These are phyloP conservation scores for Cryptococcus floricola DNA, from an alignment of 1,284 basidiomycete genomes.

Conservation along the genomic window DNA sequence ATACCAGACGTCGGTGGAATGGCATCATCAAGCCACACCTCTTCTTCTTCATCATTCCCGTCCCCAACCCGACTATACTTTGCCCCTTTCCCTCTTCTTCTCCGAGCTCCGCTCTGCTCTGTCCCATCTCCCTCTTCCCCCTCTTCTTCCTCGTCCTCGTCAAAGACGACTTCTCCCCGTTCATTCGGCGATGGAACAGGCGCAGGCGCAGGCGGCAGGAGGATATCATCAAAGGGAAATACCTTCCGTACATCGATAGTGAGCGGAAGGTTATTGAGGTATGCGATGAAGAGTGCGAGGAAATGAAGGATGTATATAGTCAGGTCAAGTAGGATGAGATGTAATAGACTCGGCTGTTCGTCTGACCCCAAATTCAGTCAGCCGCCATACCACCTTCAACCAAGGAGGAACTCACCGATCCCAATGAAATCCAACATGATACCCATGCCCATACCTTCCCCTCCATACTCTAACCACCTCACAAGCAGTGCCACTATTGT, in stretches of 20 bases:
- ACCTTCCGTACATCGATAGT: neutral
- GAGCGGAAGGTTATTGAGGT: neutral
- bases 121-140: constrained; percentile 10
- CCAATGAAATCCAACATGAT: neutral
- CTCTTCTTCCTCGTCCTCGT: neutral
- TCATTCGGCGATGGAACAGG: no score
- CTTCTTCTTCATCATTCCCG: constrained; percentile 4
- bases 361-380: neutral
- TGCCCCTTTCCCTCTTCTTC: constrained; percentile 15
- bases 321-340: neutral
- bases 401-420: neutral
- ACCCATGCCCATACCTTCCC: neutral
- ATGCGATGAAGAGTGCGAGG: neutral
- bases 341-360: neutral
- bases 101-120: neutral
- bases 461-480: neutral
- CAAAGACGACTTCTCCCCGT: no score
- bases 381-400: neutral
- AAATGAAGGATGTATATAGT: neutral
- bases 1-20: constrained; percentile 4
- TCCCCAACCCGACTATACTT: constrained; percentile 15
- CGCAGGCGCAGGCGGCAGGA: neutral
- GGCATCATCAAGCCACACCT: constrained; percentile 33
- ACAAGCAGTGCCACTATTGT: neutral
- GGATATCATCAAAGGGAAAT: neutral